These are phyloP conservation scores for Diaporthe helianthi DNA, from an alignment of 2,329 filamentous ascomycete genomes.

Conservation along the genomic window DNA sequence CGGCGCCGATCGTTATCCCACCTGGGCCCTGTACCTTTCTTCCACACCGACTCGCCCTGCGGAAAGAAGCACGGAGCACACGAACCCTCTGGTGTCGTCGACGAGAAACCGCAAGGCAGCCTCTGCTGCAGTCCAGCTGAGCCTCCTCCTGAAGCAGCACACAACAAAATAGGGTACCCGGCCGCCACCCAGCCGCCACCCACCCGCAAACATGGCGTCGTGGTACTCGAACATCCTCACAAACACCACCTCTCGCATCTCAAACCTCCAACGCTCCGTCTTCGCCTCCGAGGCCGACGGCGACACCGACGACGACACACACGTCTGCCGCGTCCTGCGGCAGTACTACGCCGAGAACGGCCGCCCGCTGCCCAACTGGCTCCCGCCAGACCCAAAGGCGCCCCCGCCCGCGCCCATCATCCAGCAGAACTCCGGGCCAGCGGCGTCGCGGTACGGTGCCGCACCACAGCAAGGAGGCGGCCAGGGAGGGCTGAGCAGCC, in stretches of 20 bases:
- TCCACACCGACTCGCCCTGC: slow-evolving; percentile 24
- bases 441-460: slow-evolving; percentile 61
- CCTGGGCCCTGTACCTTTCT: slow-evolving; percentile 4
- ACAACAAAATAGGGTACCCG: not conserved
- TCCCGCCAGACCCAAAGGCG: slow-evolving; percentile 86
- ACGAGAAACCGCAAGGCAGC: slow-evolving; percentile 2
- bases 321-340: slow-evolving; percentile 91
- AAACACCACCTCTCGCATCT: slow-evolving; percentile 70
- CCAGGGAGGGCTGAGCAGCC: slow-evolving; percentile 56
- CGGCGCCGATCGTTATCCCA: slow-evolving; percentile 24
- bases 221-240: slow-evolving; percentile 80
- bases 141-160: not conserved
- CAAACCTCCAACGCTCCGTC: slow-evolving; percentile 55
- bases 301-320: slow-evolving; percentile 87
- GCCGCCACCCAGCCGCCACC: not conserved
- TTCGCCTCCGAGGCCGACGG: slow-evolving; percentile 71
- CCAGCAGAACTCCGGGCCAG: slow-evolving; percentile 51
- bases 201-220: slow-evolving; percentile 68
- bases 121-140: slow-evolving; percentile 16
- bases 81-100: slow-evolving; percentile 8
- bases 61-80: not conserved
- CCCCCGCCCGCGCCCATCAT: slow-evolving; percentile 61
- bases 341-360: slow-evolving; percentile 93
- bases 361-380: slow-evolving; percentile 81
- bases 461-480: slow-evolving; percentile 46